These are phyloP conservation scores for Acorus calamus DNA, from an alignment of 106 monocot genomes.

Conservation along the genomic window DNA sequence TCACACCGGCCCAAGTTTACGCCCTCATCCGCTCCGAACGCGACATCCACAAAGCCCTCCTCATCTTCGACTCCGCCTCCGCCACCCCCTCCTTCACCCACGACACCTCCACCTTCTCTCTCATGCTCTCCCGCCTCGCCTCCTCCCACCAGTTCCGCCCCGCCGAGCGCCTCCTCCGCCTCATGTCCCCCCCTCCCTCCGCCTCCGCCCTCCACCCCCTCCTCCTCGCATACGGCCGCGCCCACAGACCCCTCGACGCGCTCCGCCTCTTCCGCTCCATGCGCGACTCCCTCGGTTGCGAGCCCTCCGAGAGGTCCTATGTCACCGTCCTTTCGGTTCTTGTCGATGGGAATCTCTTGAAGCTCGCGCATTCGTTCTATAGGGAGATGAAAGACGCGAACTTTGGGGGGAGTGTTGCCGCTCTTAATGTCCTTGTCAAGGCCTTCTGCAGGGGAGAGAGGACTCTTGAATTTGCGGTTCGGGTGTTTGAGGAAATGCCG, in stretches of 20 bases:
- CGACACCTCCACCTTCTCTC: slow-evolving; percentile 29
- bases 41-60: slow-evolving; percentile 43
- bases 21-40: slow-evolving; percentile 57
- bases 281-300: slow-evolving; percentile 20
- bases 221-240: slow-evolving; percentile 53
- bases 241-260: slow-evolving; percentile 53
- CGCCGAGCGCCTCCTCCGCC: slow-evolving; percentile 56
- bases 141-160: slow-evolving; percentile 31
- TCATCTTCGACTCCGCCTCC: slow-evolving; percentile 77
- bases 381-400: slow-evolving; percentile 39
- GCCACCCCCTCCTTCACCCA: slow-evolving; percentile 6
- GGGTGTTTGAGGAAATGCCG: slow-evolving; percentile 39
- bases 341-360: slow-evolving; percentile 38
- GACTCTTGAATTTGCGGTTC: slow-evolving; percentile 29
- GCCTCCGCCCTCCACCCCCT: slow-evolving; percentile 45
- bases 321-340: slow-evolving; percentile 50
- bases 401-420: slow-evolving; percentile 26
- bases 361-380: slow-evolving; percentile 39
- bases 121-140: slow-evolving; percentile 63
- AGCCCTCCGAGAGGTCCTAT: slow-evolving; percentile 42
- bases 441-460: slow-evolving; percentile 40
- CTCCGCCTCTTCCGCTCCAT: slow-evolving; percentile 49
- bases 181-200: slow-evolving; percentile 18
- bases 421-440: slow-evolving; percentile 70
- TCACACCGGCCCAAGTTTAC: slow-evolving; percentile 52